Percentiles rank a stretch among this genome's conserved stretches.
Evolutionary conservation across 2,329 filamentous ascomycete genomes (phyloP).

Genomic region (Botrytis elliptica): DNA sequence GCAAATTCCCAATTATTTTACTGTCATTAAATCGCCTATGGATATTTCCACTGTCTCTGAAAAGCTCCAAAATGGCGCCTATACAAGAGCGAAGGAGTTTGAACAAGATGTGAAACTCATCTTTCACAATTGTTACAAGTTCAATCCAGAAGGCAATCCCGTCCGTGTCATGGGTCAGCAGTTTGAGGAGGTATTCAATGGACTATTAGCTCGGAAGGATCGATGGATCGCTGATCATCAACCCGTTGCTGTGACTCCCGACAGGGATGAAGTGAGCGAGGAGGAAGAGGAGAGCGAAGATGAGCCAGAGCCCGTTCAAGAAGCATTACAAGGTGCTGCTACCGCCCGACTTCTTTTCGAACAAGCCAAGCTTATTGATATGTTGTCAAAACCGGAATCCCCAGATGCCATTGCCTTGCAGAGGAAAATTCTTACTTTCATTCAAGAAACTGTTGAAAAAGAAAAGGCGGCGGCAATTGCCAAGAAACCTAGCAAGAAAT

Average conservation of each 20-base stretch:
- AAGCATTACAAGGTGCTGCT: slow-evolving; percentile 36
- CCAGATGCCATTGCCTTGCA: slow-evolving; percentile 41
- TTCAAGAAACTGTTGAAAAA: slow-evolving; percentile 55
- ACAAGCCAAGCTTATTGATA: slow-evolving; percentile 55
- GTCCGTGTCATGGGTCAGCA: slow-evolving; percentile 71
- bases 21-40: slow-evolving; percentile 95
- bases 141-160: slow-evolving; percentile 78
- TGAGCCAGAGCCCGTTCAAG: slow-evolving; percentile 40
- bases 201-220: slow-evolving; percentile 74
- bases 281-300: slow-evolving; percentile 59
- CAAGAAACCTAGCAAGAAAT: slow-evolving; percentile 53
- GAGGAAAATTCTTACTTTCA: slow-evolving; percentile 58
- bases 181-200: slow-evolving; percentile 72
- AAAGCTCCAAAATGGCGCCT: slow-evolving; percentile 76
- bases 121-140: slow-evolving; percentile 85
- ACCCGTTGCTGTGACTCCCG: slow-evolving; percentile 61
- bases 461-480: slow-evolving; percentile 19
- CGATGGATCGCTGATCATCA: slow-evolving; percentile 78
- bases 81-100: slow-evolving; percentile 80
- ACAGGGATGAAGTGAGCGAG: slow-evolving; percentile 62
- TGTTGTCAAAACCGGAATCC: slow-evolving; percentile 53
- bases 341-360: slow-evolving; percentile 54
- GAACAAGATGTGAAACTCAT: slow-evolving; percentile 80
- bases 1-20: slow-evolving; percentile 90
- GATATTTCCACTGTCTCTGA: slow-evolving; percentile 78